Base-by-base conservation (phyloP, 306 rosid genomes). In the Dryas alaskensis region DNA sequence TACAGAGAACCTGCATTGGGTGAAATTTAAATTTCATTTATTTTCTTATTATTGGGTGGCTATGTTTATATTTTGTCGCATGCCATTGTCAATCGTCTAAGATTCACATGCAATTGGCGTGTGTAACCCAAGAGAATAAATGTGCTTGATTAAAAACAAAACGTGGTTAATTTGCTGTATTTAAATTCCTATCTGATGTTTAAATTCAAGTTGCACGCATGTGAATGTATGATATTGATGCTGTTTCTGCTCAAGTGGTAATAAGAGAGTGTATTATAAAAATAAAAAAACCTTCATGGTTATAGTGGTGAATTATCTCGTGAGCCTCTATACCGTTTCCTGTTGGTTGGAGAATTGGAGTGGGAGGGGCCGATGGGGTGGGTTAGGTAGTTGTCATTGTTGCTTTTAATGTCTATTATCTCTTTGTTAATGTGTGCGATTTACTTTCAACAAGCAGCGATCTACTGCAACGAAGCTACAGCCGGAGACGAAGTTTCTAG, bases 401-500 rank as follows among this genome's bases (percentile, higher is more conserved):
- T 43, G 8, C 42, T 5, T 31, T 17, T 39, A 47, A 60, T 4
- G 53, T 43, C 44, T n/a, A n/a, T 10, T 60, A 25, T 22, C 4
- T 31, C 3, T 10, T 40, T 77, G 47, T 13, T 60, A 60, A 49
- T 42, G 14, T 61, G 59, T 39, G 60, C 25, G 64, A 62, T 59
- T 80, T 40, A 74, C 73, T 77, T 71, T 45, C 50, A 73, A 75
- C 63, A 42, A 60, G 81, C 88, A 94, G 98, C 86, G 79, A 66
- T 78, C 85, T 72, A 73, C 71, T 63, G 80, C 81, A 50, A 78
- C 25, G 40, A 76, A 86, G 70, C 95, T 91, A 76, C 95, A 85
- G 53, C 92, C 74, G 81, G 98, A 91, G 90, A 94, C 98, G 3
- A 69, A 82, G 83, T 94, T 91, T 83, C 85, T 94, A 50, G 96